Evolutionary conservation across 768 basidiomycete genomes (phyloP), one percentile per base, ranked within the genome.

Genomic region (Serendipita sp.): DNA sequence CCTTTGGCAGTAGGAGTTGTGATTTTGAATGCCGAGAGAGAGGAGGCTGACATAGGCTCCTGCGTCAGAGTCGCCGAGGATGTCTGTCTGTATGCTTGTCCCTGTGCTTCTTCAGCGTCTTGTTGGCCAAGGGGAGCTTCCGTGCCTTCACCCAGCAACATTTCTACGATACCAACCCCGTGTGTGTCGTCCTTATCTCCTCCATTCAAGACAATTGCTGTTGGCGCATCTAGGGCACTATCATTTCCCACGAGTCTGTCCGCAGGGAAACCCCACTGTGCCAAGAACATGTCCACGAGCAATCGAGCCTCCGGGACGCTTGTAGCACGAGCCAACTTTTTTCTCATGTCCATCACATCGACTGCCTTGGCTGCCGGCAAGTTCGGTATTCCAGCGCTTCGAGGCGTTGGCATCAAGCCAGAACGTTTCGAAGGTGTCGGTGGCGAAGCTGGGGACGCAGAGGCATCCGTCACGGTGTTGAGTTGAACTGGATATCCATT

Each of bases 271-370:
- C 82, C 83, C 63, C 79, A 79, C 68, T 83, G 83, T 11, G 83
- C 79, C 65, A 95, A 76, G 75, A 89, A 87, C 78, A 91, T 88
- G 67, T 90, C 86, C 34, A 91, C 78, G 65, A 94, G 83, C 47
- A 93, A 76, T 62, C 88, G 87, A 71, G 91, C 92, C 76, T 95
- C 92, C 66, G 86, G 84, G 52, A 81, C 87, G 47, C 79, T 83
- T 1, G 86, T 85, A 13, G 91, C 90, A 60, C 76, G 80, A 7
- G 80, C 73, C 16, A 94, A 74, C 65, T 88, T 76, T 18, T 78
- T 78, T 36, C 87, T 84, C 75, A 95, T 80, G 62, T 90, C 85
- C 10, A 77, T 75, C 30, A 85, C 80, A 65, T 84, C 77, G 35
- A 75, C 72, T 45, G 69, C 64, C 15, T 71, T 71, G 30, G 66